Conservation (phyloP, 1,284 basidiomycete species). For the Exsudoporus floridanus region DNA sequence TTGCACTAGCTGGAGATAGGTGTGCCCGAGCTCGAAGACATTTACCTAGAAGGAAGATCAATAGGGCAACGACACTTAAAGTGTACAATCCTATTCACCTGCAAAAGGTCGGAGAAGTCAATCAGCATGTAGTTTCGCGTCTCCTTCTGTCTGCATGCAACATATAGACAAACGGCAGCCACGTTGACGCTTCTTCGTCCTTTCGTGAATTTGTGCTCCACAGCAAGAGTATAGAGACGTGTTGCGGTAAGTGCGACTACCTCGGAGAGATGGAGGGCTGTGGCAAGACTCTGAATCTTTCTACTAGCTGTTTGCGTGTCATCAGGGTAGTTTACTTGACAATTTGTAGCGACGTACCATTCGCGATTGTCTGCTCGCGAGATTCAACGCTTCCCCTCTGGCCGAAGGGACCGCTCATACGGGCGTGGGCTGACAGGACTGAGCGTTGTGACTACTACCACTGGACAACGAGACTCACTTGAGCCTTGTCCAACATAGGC, state of each 20-base stretch:
- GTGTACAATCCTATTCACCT: constrained; percentile 50
- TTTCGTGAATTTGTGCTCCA: constrained; percentile 92
- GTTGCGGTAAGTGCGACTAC: constrained; percentile 80
- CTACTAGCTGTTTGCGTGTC: constrained; percentile 57
- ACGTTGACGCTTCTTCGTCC: constrained; percentile 92
- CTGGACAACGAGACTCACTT: constrained; percentile 56
- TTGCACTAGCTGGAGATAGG: constrained; percentile 92
- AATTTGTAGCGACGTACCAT: constrained; percentile 52
- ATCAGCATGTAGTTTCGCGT: constrained; percentile 96
- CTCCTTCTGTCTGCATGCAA: constrained; percentile 91
- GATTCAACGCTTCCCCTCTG: constrained; percentile 76
- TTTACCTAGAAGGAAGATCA: constrained; percentile 67
- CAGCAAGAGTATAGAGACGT: constrained; percentile 89
- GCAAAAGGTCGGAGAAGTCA: constrained; percentile 92
- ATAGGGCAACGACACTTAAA: not conserved
- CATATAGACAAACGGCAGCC: constrained; percentile 93
- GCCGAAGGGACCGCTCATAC: constrained; percentile 77
- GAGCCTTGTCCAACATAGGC: constrained; percentile 91
- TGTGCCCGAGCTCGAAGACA: constrained; percentile 96
- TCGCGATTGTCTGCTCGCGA: constrained; percentile 85
- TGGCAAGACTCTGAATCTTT: constrained; percentile 81
- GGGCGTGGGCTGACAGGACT: constrained; percentile 61
- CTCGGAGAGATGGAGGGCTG: constrained; percentile 76
- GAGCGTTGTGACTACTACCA: not conserved
- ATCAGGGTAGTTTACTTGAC: not conserved